Conservation (phyloP, 495 filamentous ascomycete species). For the Thozetella sp. region DNA sequence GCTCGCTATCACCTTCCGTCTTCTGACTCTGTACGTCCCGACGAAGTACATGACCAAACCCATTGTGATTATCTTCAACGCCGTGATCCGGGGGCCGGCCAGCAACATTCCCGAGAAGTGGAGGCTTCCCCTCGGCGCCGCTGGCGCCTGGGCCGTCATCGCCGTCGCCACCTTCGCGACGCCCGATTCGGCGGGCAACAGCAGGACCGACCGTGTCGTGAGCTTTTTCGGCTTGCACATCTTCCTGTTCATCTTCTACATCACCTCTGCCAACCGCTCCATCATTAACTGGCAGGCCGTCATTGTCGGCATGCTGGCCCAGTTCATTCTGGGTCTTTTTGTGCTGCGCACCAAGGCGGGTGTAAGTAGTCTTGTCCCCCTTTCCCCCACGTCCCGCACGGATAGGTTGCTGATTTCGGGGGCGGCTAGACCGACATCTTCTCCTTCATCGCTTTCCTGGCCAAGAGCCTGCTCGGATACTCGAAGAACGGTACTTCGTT, state of each 20-base stretch:
- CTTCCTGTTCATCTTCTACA: constrained; percentile 65
- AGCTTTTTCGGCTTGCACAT: constrained; percentile 80
- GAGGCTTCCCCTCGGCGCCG: constrained; percentile 59
- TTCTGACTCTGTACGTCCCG: constrained; percentile 40
- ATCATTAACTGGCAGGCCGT: constrained; percentile 85
- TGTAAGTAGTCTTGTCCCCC: constrained; percentile 35
- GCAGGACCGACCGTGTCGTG: constrained; percentile 74
- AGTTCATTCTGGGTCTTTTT: constrained; percentile 87
- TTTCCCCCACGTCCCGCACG: not conserved
- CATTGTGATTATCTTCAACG: not conserved
- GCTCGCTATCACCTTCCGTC: constrained; percentile 70
- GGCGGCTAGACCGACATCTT: constrained; percentile 67
- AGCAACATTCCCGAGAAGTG: constrained; percentile 60
- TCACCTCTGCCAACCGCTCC: constrained; percentile 70
- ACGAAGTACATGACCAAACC: not conserved
- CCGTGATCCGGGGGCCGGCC: not conserved
- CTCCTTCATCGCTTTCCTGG: constrained; percentile 75
- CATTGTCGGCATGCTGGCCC: constrained; percentile 80
- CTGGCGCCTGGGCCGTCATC: constrained; percentile 66
- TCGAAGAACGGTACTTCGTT: constrained; percentile 71
- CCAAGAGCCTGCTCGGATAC: constrained; percentile 70
- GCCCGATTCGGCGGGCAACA: constrained; percentile 72
- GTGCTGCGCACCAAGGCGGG: constrained; percentile 76
- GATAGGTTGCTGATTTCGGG: not conserved
- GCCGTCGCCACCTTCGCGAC: constrained; percentile 75